phyloP scores from a whole-genome alignment of 768 basidiomycete species.

The Russula sp. region DNA sequence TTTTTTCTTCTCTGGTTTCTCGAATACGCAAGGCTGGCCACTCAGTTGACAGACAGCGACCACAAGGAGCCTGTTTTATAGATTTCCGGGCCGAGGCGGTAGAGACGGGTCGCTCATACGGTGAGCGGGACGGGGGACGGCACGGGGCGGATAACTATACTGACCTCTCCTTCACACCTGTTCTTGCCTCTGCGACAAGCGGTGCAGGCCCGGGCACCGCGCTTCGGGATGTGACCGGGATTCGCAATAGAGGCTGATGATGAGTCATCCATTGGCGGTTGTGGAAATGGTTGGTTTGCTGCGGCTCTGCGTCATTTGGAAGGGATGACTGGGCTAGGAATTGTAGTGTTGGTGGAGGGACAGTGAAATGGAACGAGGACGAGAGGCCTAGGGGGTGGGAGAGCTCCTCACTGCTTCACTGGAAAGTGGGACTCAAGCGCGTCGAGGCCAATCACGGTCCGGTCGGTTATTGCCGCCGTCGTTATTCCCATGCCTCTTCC shows the following conservation, averaged over 20 bases:
- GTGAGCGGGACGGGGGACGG: conserved; percentile 47
- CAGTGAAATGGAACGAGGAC: conserved; percentile 53
- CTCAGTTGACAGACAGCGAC: conserved; percentile 86
- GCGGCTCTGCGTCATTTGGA: conserved; percentile 52
- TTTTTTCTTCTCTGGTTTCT: conserved; percentile 91
- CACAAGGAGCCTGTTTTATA: conserved; percentile 72
- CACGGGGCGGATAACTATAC: conserved; percentile 33
- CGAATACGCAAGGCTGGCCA: conserved; percentile 79
- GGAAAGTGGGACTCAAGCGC: conserved; percentile 7
- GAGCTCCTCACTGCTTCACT: conserved; percentile 9
- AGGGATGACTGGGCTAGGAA: conserved; percentile 55
- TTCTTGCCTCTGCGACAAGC: conserved; percentile 91
- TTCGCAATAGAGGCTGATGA: conserved; percentile 34
- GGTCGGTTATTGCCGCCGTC: conserved; percentile 33
- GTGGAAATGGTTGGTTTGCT: conserved; percentile 29
- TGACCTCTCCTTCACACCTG: conserved; percentile 88
- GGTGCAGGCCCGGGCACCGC: conserved; percentile 86
- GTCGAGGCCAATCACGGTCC: conserved; percentile 10
- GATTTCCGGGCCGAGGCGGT: too few relatives aligned
- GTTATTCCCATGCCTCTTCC: not conserved
- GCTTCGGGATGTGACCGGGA: conserved; percentile 74
- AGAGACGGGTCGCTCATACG: too few relatives aligned
- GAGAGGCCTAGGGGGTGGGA: conserved; percentile 12
- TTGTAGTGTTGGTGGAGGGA: conserved; percentile 55
- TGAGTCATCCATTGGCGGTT: conserved; percentile 34